Percentiles rank a stretch among this genome's conserved stretches.
phyloP scores from a whole-genome alignment of 2,329 filamentous ascomycete genomes.

The Cladophialophora bantiana region DNA sequence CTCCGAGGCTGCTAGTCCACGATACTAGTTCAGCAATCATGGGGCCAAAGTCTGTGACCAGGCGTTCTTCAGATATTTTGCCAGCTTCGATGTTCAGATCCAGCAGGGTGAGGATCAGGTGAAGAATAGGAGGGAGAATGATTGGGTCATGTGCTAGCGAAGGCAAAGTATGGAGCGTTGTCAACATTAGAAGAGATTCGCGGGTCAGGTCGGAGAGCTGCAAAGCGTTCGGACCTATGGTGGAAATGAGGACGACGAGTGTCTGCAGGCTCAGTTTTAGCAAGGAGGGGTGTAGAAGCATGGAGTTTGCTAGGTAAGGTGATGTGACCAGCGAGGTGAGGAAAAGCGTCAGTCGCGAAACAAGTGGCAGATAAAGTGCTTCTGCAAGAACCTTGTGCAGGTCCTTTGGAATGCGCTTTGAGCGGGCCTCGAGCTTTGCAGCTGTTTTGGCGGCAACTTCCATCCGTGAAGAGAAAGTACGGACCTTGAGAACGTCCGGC shows the following conservation, averaged over 20 bases:
- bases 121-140: slow-evolving; percentile 76
- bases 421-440: slow-evolving; percentile 53
- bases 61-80: slow-evolving; percentile 64
- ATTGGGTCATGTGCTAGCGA: slow-evolving; percentile 66
- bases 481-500: slow-evolving; percentile 84
- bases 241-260: slow-evolving; percentile 79
- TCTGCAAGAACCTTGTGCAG: slow-evolving; percentile 77
- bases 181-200: slow-evolving; percentile 83
- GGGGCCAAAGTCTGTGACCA: slow-evolving; percentile 76
- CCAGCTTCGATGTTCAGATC: slow-evolving; percentile 72
- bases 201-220: slow-evolving; percentile 79
- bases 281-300: slow-evolving; percentile 74
- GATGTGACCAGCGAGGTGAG: slow-evolving; percentile 38
- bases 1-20: slow-evolving; percentile 82
- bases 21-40: slow-evolving; percentile 85
- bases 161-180: slow-evolving; percentile 65
- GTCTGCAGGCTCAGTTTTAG: slow-evolving; percentile 85
- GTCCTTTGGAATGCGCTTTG: slow-evolving; percentile 73
- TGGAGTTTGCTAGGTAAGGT: slow-evolving; percentile 41
- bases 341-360: slow-evolving; percentile 74
- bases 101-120: slow-evolving; percentile 78
- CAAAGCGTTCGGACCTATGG: slow-evolving; percentile 79
- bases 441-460: slow-evolving; percentile 65
- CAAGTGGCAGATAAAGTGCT: slow-evolving; percentile 86
- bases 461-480: slow-evolving; percentile 83